phyloP scores from a whole-genome alignment of 768 basidiomycete species.

The Tephrocybe rancida region DNA sequence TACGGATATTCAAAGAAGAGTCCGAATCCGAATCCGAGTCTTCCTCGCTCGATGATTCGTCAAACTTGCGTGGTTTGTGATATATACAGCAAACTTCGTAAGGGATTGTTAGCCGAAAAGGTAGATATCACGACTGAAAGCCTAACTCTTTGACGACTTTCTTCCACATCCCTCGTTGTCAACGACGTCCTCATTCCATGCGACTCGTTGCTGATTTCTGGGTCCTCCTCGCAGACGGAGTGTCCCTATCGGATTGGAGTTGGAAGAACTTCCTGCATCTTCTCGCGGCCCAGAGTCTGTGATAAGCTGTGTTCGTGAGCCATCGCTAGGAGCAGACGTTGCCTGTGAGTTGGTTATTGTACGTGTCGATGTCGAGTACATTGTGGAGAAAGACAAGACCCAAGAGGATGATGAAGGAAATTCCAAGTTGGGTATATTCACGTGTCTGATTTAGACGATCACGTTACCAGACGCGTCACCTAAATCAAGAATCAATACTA shows the following conservation, averaged over 20 bases:
- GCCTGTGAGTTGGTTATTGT: slow-evolving; percentile 31
- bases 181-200: slow-evolving; percentile 83
- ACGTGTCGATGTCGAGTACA: neutral
- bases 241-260: slow-evolving; percentile 28
- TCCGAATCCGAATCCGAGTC: slow-evolving; percentile 53
- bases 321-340: slow-evolving; percentile 48
- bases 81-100: slow-evolving; percentile 93
- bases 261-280: slow-evolving; percentile 16
- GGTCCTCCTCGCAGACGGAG: slow-evolving; percentile 63
- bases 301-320: slow-evolving; percentile 57
- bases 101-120: neutral
- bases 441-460: neutral
- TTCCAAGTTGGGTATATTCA: no score
- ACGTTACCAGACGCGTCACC: slow-evolving; percentile 1
- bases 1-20: slow-evolving; percentile 23
- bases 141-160: slow-evolving; percentile 93
- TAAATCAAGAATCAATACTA: no score
- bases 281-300: slow-evolving; percentile 34
- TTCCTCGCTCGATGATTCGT: slow-evolving; percentile 77
- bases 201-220: slow-evolving; percentile 58
- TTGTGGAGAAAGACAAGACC: no score
- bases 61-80: slow-evolving; percentile 77
- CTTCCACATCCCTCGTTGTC: slow-evolving; percentile 90
- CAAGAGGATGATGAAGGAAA: no score
- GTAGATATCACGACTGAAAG: neutral